Evolutionary conservation across 129 eudicot genomes (phyloP), one percentile per base, ranked within the genome.

Genomic region (Helianthus tuberosus): DNA sequence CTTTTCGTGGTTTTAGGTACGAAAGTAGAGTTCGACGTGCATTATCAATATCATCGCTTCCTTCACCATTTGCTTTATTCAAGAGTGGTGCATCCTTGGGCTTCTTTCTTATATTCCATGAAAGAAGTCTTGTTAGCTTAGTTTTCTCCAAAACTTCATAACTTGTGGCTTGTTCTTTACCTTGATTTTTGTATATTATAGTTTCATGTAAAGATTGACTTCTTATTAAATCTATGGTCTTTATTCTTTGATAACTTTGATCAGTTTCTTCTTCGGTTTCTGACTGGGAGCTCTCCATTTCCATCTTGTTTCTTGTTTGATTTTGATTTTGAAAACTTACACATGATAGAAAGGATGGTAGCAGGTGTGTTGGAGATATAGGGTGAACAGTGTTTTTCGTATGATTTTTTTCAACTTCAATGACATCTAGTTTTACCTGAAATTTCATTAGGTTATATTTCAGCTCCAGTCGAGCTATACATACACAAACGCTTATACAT

Each of bases 11-110:
- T 78, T 66, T 79, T 8, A 76, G 36, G 75, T 79, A 72, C 44
- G 82, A 61, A 23, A 82, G 48, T 36, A 74, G 82, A 52, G 72
- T 75, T 49, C 84, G 82, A 29, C 87, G 89, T 36, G 82, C 82
- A 36, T 72, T 72, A 64, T 85, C 89, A 25, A 85, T 85, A 75
- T 85, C 89, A 63, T 85, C 87, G 7, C 86, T 87, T 32, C 89
- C 86, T 15, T 70, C 78, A 57, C 82, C 55, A 41, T 62, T 29
- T 39, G 72, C 82, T 71, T 85, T 85, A 78, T 85, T 82, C 74
- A 85, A 63, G 57, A 82, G 87, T 48, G 89, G 89, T 35, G 58
- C 67, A 38, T 79, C 86, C 64, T 66, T 80, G 38, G 75, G 82
- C 79, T 71, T 82, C 73, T 71, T 82, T 83, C 63, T 79, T 75